phyloP scores from a whole-genome alignment of 495 filamentous ascomycete species.

The Penicillium herquei region DNA sequence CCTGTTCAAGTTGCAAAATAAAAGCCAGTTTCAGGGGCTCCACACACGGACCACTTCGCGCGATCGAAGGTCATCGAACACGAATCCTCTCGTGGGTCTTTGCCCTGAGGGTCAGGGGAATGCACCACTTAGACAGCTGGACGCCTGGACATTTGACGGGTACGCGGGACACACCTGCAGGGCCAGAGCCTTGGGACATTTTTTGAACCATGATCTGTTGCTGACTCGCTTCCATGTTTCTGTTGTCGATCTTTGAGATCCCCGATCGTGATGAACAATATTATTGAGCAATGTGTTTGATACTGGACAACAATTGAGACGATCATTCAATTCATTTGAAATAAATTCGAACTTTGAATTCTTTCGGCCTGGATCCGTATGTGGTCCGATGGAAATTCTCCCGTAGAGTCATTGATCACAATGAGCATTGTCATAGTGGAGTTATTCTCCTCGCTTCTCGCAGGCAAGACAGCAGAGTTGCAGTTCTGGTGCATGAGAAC shows the following conservation, averaged over 20 bases:
- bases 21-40: not conserved
- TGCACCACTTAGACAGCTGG: not conserved
- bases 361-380: too few relatives aligned
- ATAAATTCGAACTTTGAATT: too few relatives aligned
- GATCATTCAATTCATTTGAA: too few relatives aligned
- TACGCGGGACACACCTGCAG: not conserved
- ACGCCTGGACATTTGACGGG: not conserved
- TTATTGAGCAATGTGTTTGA: too few relatives aligned
- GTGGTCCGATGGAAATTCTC: too few relatives aligned
- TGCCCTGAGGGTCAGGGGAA: conserved; percentile 1
- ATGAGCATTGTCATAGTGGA: not conserved
- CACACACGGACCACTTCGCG: not conserved
- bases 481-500: not conserved
- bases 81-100: not conserved
- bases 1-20: too few relatives aligned
- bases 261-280: not conserved
- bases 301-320: too few relatives aligned
- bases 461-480: conserved; percentile 1
- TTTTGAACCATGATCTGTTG: not conserved
- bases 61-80: not conserved
- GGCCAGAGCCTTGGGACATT: not conserved
- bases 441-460: not conserved
- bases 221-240: conserved; percentile 6
- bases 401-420: not conserved
- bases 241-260: not conserved